phyloP scores from a whole-genome alignment of 108 stramenopile genomes.

The Nitzschia sp. region DNA sequence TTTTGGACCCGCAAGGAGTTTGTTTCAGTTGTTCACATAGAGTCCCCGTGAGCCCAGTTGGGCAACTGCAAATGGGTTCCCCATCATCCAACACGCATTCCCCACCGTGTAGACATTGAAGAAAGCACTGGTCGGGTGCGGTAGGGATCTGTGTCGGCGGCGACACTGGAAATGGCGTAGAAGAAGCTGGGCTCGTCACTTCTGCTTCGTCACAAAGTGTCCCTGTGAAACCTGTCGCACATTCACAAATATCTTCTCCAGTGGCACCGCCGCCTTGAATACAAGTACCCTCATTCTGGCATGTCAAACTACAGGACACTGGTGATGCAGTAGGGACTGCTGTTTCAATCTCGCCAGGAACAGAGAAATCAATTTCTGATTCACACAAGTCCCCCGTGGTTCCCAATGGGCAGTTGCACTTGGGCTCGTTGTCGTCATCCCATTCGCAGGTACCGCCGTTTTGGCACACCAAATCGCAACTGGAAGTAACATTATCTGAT shows the following conservation, averaged over 20 bases:
- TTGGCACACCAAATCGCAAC: conserved; percentile 12
- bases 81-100: conserved; percentile 1
- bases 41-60: conserved; percentile 4
- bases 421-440: not conserved
- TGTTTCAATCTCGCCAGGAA: no score
- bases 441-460: conserved; percentile 5
- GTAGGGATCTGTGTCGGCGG: not conserved
- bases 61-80: conserved; percentile 14
- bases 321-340: not conserved
- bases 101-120: conserved; percentile 10
- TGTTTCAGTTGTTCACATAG: conserved; percentile 13
- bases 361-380: not conserved
- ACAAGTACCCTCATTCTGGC: conserved; percentile 17
- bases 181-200: not conserved
- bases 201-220: conserved; percentile 2
- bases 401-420: conserved; percentile 18
- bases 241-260: not conserved
- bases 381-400: conserved; percentile 25
- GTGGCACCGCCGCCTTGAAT: not conserved
- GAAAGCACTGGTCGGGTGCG: not conserved
- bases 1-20: conserved; percentile 11
- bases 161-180: not conserved
- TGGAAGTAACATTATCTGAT: not conserved
- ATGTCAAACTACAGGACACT: not conserved
- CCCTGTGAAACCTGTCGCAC: conserved; percentile 6